Evolutionary conservation across 2,329 filamentous ascomycete species (phyloP).

Genomic region (Berkeleyomyces rouxiae): DNA sequence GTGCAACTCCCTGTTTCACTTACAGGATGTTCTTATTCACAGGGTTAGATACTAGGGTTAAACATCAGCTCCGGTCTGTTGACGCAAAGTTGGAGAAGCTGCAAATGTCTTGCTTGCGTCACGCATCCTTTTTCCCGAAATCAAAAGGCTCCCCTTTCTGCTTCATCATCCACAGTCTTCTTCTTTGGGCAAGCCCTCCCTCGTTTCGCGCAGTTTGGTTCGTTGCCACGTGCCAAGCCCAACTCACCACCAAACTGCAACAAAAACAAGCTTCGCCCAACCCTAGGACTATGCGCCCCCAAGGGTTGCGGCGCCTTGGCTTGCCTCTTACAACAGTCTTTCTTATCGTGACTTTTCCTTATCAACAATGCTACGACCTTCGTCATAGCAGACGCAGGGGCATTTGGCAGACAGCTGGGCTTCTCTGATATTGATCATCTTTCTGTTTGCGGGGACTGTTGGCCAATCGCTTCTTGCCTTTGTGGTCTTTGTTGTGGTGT

Average conservation of each 20-base stretch:
- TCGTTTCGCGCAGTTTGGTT: not conserved
- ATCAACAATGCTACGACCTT: not conserved
- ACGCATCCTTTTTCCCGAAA: not conserved
- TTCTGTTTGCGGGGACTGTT: not conserved
- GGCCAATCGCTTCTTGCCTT: not conserved
- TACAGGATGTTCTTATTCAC: too few species aligned
- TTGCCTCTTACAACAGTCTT: not conserved
- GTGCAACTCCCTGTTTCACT: too few species aligned
- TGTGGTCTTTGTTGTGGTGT: not conserved
- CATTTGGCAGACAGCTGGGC: not conserved
- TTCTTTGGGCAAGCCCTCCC: not conserved
- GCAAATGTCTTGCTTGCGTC: not conserved
- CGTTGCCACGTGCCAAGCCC: not conserved
- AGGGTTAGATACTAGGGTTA: too few species aligned
- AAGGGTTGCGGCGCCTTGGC: conserved; percentile 1
- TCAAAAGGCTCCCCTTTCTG: not conserved
- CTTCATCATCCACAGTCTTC: not conserved
- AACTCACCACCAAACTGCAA: not conserved
- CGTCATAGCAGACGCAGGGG: not conserved
- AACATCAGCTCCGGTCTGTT: not conserved
- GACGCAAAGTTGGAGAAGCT: not conserved
- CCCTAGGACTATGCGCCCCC: not conserved
- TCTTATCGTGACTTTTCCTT: conserved; percentile 4
- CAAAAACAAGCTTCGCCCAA: not conserved
- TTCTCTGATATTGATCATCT: not conserved